Evolutionary conservation across 345 rosid species (phyloP).

Genomic region (Populus deltoides): DNA sequence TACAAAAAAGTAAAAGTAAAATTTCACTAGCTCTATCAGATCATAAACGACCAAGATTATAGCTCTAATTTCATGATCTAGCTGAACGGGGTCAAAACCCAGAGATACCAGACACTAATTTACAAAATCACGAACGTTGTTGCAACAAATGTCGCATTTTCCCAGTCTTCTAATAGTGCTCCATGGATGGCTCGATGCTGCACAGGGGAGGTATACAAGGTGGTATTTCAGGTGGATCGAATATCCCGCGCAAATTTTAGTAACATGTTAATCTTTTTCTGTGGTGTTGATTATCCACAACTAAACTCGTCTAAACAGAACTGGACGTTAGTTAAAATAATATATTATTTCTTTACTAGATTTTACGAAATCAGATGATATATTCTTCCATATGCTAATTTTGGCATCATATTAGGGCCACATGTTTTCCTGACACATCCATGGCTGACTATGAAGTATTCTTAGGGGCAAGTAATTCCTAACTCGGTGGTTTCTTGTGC

Average conservation of each 20-base stretch:
- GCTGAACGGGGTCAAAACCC: background rate
- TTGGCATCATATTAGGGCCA: background rate
- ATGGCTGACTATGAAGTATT: background rate
- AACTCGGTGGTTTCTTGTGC: background rate
- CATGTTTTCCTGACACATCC: background rate
- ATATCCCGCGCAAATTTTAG: background rate
- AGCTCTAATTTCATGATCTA: background rate
- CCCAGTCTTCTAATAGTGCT: background rate
- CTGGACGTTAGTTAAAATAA: background rate
- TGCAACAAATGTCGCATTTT: background rate
- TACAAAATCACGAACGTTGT: background rate
- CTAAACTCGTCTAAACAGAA: background rate
- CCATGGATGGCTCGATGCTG: background rate
- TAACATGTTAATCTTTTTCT: background rate
- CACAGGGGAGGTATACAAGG: background rate
- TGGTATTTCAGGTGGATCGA: background rate
- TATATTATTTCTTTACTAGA: background rate
- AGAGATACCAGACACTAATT: background rate
- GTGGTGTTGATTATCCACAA: background rate
- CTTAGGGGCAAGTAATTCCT: background rate
- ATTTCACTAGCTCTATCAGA: background rate
- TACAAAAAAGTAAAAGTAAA: background rate
- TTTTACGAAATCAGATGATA: background rate
- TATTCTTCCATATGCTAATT: background rate
- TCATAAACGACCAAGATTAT: background rate